Evolutionary conservation across 257 asterid species (phyloP).

Genomic region (Paulownia fortunei): DNA sequence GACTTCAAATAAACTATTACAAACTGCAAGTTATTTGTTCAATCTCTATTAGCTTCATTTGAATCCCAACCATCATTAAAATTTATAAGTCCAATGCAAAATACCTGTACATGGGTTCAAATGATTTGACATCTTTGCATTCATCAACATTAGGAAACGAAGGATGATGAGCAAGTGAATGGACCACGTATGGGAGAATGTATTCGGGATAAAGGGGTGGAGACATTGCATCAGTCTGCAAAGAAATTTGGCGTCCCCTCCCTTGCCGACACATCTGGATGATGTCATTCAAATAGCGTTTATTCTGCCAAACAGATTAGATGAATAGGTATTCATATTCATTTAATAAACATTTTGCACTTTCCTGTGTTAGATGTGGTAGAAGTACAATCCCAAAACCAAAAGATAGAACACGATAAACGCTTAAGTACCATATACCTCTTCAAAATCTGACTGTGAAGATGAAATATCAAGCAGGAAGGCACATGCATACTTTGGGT

Average conservation of each 20-base stretch:
- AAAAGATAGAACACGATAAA: neutral
- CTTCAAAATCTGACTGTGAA: slow-evolving; percentile 59
- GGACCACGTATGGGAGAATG: slow-evolving; percentile 80
- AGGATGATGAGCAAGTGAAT: slow-evolving; percentile 83
- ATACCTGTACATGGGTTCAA: slow-evolving; percentile 83
- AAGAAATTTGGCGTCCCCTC: slow-evolving; percentile 66
- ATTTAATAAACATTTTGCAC: neutral
- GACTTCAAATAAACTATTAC: neutral
- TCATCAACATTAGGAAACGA: slow-evolving; percentile 80
- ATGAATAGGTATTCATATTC: slow-evolving; percentile 13
- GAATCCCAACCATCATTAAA: slow-evolving; percentile 14
- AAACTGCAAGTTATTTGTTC: slow-evolving; percentile 1
- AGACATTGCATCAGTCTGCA: slow-evolving; percentile 61
- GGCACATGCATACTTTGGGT: slow-evolving; percentile 86
- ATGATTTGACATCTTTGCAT: slow-evolving; percentile 74
- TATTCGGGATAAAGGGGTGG: slow-evolving; percentile 71
- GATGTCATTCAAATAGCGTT: slow-evolving; percentile 72
- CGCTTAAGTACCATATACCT: slow-evolving; percentile 46
- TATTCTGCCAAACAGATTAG: slow-evolving; percentile 61
- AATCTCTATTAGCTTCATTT: slow-evolving; percentile 25
- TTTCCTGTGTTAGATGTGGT: neutral
- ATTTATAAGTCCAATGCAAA: slow-evolving; percentile 30
- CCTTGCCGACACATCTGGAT: slow-evolving; percentile 88
- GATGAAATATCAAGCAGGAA: slow-evolving; percentile 69
- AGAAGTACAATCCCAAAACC: slow-evolving; percentile 16